A percentile compares a stretch with the other conserved stretches of the same genome.
Conservation (phyloP, 306 rosid genomes). For the Pueraria montana region DNA sequence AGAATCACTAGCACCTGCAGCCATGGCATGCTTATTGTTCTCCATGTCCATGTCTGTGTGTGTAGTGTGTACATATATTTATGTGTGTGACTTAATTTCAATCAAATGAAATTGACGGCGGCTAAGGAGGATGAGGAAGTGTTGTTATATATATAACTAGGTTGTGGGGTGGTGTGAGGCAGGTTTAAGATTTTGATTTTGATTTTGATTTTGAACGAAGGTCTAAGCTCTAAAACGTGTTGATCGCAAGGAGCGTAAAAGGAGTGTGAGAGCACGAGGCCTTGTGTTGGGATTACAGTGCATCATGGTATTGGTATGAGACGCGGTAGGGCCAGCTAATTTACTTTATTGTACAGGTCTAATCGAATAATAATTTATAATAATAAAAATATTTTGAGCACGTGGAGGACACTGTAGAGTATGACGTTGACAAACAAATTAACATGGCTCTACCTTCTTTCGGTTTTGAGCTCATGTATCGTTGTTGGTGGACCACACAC, state of each 20-base stretch:
- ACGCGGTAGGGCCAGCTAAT: constrained; percentile 44
- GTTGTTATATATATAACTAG: not conserved
- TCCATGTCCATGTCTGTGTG: not conserved
- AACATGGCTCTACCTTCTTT: not conserved
- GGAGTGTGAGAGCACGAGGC: constrained; percentile 49
- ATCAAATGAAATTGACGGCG: constrained; percentile 12
- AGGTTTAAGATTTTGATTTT: not conserved
- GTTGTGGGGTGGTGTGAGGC: not conserved
- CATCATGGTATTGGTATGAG: not conserved
- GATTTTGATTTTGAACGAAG: constrained; percentile 18
- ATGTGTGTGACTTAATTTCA: not conserved
- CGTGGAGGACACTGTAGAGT: constrained; percentile 16
- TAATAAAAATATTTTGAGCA: not conserved
- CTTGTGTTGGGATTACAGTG: not conserved
- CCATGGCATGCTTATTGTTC: constrained; percentile 2
- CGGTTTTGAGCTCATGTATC: not conserved
- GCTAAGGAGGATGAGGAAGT: not conserved
- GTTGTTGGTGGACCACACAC: constrained; percentile 36
- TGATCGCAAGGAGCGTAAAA: constrained; percentile 56
- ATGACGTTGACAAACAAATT: constrained; percentile 41
- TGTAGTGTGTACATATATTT: not conserved
- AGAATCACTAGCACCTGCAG: not conserved
- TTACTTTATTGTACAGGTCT: not conserved
- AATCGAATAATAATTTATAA: too few relatives aligned
- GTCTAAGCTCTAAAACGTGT: constrained; percentile 54